These are phyloP conservation scores for Eutypa lata DNA, from an alignment of 2,329 filamentous ascomycete species.

Conservation along the genomic window DNA sequence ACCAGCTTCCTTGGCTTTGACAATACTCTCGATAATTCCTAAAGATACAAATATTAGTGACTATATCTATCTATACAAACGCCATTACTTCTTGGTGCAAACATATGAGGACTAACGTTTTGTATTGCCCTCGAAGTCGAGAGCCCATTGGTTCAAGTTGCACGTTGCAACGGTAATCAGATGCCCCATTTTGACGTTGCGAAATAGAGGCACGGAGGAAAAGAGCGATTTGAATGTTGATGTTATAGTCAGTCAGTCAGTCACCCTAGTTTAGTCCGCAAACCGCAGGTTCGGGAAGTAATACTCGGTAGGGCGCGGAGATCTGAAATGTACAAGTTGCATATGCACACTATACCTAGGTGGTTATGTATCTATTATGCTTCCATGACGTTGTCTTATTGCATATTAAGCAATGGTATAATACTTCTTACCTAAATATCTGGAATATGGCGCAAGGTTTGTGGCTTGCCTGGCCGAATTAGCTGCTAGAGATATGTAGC, in stretches of 20 bases:
- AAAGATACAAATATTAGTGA: slow-evolving; percentile 43
- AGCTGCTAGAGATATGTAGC: too few species aligned
- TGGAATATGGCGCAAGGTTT: too few species aligned
- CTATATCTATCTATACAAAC: not conserved
- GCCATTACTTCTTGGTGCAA: not conserved
- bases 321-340: not conserved
- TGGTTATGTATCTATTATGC: not conserved
- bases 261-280: not conserved
- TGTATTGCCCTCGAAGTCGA: slow-evolving; percentile 36
- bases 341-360: not conserved
- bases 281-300: not conserved
- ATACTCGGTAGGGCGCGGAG: not conserved
- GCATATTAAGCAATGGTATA: not conserved
- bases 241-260: too few species aligned
- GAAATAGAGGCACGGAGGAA: not conserved
- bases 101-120: not conserved
- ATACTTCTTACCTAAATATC: not conserved
- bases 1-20: slow-evolving; percentile 50
- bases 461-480: too few species aligned
- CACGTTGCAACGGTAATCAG: slow-evolving; percentile 35
- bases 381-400: not conserved
- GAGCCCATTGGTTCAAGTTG: slow-evolving; percentile 38
- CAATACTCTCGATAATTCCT: slow-evolving; percentile 60
- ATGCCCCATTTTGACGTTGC: slow-evolving; percentile 18
- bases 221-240: not conserved